Evolutionary conservation across 768 basidiomycete species (phyloP).

Genomic region (Exsudoporus frostii): DNA sequence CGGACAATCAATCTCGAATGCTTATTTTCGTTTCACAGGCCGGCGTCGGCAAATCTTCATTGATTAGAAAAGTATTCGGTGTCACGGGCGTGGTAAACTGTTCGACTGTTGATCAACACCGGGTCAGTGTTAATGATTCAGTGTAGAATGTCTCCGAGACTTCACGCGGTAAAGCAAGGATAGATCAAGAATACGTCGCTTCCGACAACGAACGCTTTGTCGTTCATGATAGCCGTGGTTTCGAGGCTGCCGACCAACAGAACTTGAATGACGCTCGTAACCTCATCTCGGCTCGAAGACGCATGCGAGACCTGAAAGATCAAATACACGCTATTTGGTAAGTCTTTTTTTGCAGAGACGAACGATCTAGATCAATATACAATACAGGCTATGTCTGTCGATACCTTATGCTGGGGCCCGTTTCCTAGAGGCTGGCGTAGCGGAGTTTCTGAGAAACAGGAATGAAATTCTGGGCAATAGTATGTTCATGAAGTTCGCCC

Average conservation of each 20-base stretch:
- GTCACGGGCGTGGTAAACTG: background rate
- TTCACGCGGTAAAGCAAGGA: background rate
- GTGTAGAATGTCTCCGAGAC: slow-evolving; percentile 1
- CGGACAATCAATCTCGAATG: background rate
- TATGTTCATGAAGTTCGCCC: background rate
- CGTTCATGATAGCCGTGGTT: slow-evolving; percentile 3
- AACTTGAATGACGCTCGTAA: background rate
- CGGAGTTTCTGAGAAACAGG: slow-evolving; percentile 1
- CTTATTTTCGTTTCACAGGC: background rate
- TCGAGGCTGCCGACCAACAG: background rate
- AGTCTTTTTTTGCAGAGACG: background rate
- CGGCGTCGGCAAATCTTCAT: background rate
- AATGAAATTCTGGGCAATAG: slow-evolving; percentile 5
- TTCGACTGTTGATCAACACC: background rate
- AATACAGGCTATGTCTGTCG: background rate
- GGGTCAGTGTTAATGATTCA: background rate
- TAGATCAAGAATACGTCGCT: background rate
- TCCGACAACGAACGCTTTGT: background rate
- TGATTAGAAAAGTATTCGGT: slow-evolving; percentile 4
- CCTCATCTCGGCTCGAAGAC: background rate
- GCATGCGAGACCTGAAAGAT: background rate
- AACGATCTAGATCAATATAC: background rate
- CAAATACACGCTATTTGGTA: slow-evolving; percentile 7
- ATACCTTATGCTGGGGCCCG: background rate
- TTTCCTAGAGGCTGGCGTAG: slow-evolving; percentile 1